These are phyloP conservation scores for Blastomyces emzantsi DNA, from an alignment of 2,329 filamentous ascomycete genomes.

Conservation along the genomic window DNA sequence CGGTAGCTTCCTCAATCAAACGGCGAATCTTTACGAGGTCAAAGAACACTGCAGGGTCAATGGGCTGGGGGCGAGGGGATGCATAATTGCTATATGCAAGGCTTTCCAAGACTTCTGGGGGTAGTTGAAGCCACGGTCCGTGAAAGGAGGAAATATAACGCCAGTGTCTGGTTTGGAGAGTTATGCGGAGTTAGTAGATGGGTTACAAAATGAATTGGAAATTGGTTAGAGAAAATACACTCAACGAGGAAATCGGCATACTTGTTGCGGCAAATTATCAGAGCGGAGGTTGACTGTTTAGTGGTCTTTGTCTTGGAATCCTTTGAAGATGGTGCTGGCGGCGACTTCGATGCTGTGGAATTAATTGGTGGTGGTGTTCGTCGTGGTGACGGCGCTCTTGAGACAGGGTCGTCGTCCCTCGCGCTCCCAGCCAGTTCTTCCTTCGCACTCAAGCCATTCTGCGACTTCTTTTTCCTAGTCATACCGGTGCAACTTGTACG, in stretches of 20 bases:
- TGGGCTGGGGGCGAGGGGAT: constrained; percentile 62
- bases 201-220: not conserved
- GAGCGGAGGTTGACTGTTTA: constrained; percentile 38
- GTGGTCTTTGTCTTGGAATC: constrained; percentile 10
- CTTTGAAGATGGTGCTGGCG: constrained; percentile 11
- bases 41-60: constrained; percentile 73
- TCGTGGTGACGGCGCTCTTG: constrained; percentile 5
- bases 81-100: constrained; percentile 73
- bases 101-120: constrained; percentile 67
- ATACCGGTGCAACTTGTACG: constrained; percentile 11
- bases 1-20: constrained; percentile 70
- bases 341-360: constrained; percentile 7
- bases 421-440: constrained; percentile 1
- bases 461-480: constrained; percentile 18
- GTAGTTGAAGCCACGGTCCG: constrained; percentile 73
- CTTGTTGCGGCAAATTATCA: constrained; percentile 61
- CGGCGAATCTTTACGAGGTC: constrained; percentile 75
- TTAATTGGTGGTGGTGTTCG: constrained; percentile 8
- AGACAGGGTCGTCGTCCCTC: constrained; percentile 4
- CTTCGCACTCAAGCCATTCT: constrained; percentile 12
- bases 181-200: not conserved
- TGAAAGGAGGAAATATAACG: constrained; percentile 75
- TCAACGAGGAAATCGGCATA: constrained; percentile 27
- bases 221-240: not conserved
- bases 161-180: constrained; percentile 57